Conservation (phyloP, 345 rosid genomes). For the Rhodamnia argentea region DNA sequence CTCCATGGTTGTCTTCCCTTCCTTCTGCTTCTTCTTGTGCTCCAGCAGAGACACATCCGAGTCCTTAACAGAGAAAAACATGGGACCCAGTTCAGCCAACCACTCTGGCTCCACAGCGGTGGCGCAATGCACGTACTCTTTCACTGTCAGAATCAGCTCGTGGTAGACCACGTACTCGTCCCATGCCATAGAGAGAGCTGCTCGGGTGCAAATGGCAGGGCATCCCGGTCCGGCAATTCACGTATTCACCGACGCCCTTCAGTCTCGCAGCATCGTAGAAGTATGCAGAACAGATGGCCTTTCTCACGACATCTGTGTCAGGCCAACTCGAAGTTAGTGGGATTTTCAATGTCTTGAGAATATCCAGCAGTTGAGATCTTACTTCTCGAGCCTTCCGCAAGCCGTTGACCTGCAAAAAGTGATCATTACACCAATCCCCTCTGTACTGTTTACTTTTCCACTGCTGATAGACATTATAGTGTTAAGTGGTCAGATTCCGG, state of each 20-base stretch:
- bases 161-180: slow-evolving; percentile 88
- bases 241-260: slow-evolving; percentile 93
- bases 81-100: slow-evolving; percentile 87
- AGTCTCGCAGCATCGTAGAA: slow-evolving; percentile 84
- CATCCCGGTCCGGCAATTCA: slow-evolving; percentile 79
- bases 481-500: slow-evolving; percentile 96
- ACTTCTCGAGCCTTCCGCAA: slow-evolving; percentile 88
- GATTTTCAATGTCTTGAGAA: slow-evolving; percentile 69
- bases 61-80: slow-evolving; percentile 92
- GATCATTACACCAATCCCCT: slow-evolving; percentile 93
- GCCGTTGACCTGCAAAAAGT: slow-evolving; percentile 79
- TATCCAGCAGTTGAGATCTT: slow-evolving; percentile 89
- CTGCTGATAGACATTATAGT: slow-evolving; percentile 76
- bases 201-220: slow-evolving; percentile 93
- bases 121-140: slow-evolving; percentile 97
- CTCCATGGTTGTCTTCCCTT: slow-evolving; percentile 85
- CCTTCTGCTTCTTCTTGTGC: slow-evolving; percentile 74
- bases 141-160: slow-evolving; percentile 73
- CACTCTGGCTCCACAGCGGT: slow-evolving; percentile 85
- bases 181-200: slow-evolving; percentile 85
- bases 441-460: slow-evolving; percentile 94
- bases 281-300: slow-evolving; percentile 91
- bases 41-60: slow-evolving; percentile 75
- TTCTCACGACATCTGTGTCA: slow-evolving; percentile 60
- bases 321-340: slow-evolving; percentile 69